Conservation (phyloP, 306 rosid species). For the Alnus rubra region DNA sequence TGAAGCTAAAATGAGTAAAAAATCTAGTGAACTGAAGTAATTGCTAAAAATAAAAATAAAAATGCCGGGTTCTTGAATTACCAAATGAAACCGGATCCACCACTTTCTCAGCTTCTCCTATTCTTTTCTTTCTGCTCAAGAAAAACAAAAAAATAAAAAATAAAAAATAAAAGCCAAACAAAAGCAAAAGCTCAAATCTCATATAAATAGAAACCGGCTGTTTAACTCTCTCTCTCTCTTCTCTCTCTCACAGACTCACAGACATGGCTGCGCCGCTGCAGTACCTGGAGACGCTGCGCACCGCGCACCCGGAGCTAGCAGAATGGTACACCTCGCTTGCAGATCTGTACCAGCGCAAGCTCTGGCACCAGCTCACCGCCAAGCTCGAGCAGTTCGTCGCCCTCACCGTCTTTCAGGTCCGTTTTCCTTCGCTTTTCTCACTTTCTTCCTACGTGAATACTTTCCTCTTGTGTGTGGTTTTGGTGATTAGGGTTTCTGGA, state of each 20-base stretch:
- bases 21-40: too few relatives aligned
- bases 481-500: constrained; percentile 57
- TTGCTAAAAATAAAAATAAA: too few relatives aligned
- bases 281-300: constrained; percentile 87
- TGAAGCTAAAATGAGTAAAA: too few relatives aligned
- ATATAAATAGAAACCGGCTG: constrained; percentile 35
- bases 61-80: too few relatives aligned
- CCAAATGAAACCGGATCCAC: too few relatives aligned
- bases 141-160: constrained; percentile 11
- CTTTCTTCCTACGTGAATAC: constrained; percentile 1
- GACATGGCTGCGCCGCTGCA: constrained; percentile 94
- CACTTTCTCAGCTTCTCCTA: not conserved
- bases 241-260: constrained; percentile 16
- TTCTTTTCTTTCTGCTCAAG: constrained; percentile 66
- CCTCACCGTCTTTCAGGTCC: constrained; percentile 86
- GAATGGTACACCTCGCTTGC: constrained; percentile 94
- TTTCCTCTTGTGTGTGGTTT: not conserved
- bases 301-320: constrained; percentile 79
- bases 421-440: not conserved
- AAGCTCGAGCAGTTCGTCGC: constrained; percentile 98
- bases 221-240: not conserved
- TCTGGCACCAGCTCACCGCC: constrained; percentile 99
- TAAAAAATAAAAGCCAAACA: too few relatives aligned
- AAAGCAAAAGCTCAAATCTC: not conserved
- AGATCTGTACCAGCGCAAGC: constrained; percentile 99